Evolutionary conservation across 2,329 filamentous ascomycete genomes (phyloP), one percentile per base, ranked within the genome.

Genomic region (Penicillium sp.): DNA sequence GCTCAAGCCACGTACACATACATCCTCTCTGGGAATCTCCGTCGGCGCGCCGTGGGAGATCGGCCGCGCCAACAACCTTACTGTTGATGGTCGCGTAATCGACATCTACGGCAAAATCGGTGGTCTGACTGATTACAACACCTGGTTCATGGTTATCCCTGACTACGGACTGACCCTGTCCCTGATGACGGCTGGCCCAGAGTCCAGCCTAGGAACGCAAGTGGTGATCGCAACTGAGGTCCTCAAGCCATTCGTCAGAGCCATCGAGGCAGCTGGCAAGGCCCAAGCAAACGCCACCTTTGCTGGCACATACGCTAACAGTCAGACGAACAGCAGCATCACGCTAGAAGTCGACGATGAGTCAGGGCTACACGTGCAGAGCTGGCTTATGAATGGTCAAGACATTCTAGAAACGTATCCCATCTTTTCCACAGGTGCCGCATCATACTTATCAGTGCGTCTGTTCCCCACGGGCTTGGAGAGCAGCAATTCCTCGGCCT

Each of bases 31-130:
- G 0, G 59, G 64, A 35, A 69, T 72, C 11, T 69, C 71, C 1
- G 66, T 78, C 1, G 73, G 76, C 4, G 71, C 72, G 21, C 78
- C 77, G 0, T 80, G 77, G 77, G 77, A 77, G 14, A 71, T 78
- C 11, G 33, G 35, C 5, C 35, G 49, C 3, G 21, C 35, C 35
- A 38, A 40, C 18, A 26, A 42, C 26, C 40, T 55, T 59, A 23
- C 61, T 60, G 9, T 30, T 3, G 45, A 47, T 20, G 61, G 63
- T 28, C 38, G 52, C 4, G 33, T 50, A 4, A 59, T 66, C 6
- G 63, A 66, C 61, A 12, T 59, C 4, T 68, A 66, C 43, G 62
- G 62, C 6, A 69, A 69, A 51, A 45, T 58, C 14, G 67, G 67
- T 1, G 65, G 68, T 12, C 23, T 69, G 2, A 62, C 60, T 1